These are phyloP conservation scores for Ophiocordyceps camponoti-floridani DNA, from an alignment of 2,329 filamentous ascomycete genomes.

Conservation along the genomic window DNA sequence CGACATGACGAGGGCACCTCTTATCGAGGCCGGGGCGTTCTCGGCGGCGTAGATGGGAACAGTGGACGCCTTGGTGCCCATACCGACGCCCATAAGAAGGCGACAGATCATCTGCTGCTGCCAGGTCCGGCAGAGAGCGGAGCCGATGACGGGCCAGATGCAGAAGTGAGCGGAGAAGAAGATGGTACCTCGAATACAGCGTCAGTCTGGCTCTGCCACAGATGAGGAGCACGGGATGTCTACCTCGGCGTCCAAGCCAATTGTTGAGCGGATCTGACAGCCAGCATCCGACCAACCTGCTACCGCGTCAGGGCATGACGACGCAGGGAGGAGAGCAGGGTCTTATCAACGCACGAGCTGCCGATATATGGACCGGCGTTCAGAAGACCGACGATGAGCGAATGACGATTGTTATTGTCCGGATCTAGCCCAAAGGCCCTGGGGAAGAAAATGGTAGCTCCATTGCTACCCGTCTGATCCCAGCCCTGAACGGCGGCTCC, in stretches of 20 bases:
- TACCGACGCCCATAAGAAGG: slow-evolving; percentile 51
- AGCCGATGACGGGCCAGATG: slow-evolving; percentile 43
- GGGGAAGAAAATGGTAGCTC: slow-evolving; percentile 44
- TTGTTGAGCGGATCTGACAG: slow-evolving; percentile 43
- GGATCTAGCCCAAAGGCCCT: slow-evolving; percentile 19
- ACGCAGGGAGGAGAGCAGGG: neutral
- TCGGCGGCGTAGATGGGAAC: slow-evolving; percentile 63
- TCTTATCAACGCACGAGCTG: slow-evolving; percentile 20
- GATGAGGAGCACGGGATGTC: neutral
- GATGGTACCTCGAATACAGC: slow-evolving; percentile 26
- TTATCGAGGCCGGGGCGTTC: slow-evolving; percentile 47
- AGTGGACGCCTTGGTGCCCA: slow-evolving; percentile 46
- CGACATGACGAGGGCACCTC: slow-evolving; percentile 65
- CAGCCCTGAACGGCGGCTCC: slow-evolving; percentile 50
- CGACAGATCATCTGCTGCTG: slow-evolving; percentile 47
- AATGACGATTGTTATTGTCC: slow-evolving; percentile 11
- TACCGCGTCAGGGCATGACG: slow-evolving; percentile 1
- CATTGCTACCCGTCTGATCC: slow-evolving; percentile 45
- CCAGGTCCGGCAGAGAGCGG: slow-evolving; percentile 48
- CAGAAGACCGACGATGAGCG: slow-evolving; percentile 43
- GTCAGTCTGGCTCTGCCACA: slow-evolving; percentile 28
- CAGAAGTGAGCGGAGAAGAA: slow-evolving; percentile 61
- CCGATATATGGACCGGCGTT: slow-evolving; percentile 37
- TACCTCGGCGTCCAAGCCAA: slow-evolving; percentile 22
- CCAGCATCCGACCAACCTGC: slow-evolving; percentile 36